Percentiles rank a stretch among this genome's conserved stretches.
phyloP scores from a whole-genome alignment of 164 flowering plant species.

The Vitis amurensis region DNA sequence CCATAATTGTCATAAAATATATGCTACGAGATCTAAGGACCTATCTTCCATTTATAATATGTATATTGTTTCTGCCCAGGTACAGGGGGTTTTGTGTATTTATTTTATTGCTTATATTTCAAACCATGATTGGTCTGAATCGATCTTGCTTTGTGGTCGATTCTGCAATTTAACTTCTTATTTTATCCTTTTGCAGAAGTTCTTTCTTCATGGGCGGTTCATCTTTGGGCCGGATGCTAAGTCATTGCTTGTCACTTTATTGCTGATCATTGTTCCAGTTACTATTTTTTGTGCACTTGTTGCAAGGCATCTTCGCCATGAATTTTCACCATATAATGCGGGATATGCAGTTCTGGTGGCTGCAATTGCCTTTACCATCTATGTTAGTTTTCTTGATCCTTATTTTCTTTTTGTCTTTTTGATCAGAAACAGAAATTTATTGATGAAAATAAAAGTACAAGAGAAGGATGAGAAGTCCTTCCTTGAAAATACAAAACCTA shows the following conservation, averaged over 20 bases:
- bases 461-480: too few species aligned
- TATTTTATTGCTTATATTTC: not conserved
- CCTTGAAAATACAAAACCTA: too few species aligned
- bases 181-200: constrained; percentile 57
- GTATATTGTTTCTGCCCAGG: too few species aligned
- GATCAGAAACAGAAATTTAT: too few species aligned
- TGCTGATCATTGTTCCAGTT: constrained; percentile 72
- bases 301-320: constrained; percentile 83
- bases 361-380: constrained; percentile 64
- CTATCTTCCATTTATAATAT: too few species aligned
- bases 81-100: too few species aligned
- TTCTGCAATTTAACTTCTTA: constrained; percentile 6
- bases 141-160: not conserved
- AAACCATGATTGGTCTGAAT: not conserved
- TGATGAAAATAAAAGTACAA: too few species aligned
- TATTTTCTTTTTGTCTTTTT: constrained; percentile 5
- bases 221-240: constrained; percentile 95
- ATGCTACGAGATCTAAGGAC: too few species aligned
- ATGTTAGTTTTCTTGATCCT: constrained; percentile 57
- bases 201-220: constrained; percentile 78
- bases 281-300: constrained; percentile 76
- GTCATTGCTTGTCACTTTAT: constrained; percentile 68
- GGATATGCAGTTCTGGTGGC: constrained; percentile 89
- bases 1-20: too few species aligned
- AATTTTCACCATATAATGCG: constrained; percentile 69